Percentiles rank a stretch among this genome's conserved stretches.
phyloP scores from a whole-genome alignment of 257 asterid species.

The Przewalskia tangutica region DNA sequence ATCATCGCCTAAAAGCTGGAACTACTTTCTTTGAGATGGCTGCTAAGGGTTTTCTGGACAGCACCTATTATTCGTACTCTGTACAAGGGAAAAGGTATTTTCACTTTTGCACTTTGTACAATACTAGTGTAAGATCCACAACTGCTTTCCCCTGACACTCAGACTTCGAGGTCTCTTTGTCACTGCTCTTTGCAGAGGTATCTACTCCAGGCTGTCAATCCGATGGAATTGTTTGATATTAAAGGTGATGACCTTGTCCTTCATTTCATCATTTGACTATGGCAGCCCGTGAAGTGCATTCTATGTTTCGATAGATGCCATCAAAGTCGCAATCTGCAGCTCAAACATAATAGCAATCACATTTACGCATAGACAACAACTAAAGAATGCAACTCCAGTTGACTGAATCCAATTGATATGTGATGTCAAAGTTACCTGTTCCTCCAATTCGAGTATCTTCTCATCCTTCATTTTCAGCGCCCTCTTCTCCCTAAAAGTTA shows the following conservation, averaged over 20 bases:
- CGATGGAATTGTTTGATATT: not conserved
- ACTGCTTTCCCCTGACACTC: slow-evolving; percentile 17
- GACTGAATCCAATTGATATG: not conserved
- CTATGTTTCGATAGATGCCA: slow-evolving; percentile 43
- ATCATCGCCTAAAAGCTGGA: not conserved
- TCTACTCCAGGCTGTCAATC: slow-evolving; percentile 5
- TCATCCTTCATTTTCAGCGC: slow-evolving; percentile 35
- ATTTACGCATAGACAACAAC: not conserved
- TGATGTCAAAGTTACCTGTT: slow-evolving; percentile 38
- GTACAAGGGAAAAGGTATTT: not conserved
- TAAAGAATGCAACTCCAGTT: not conserved
- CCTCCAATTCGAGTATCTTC: slow-evolving; percentile 67
- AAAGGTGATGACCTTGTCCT: not conserved
- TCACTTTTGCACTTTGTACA: not conserved
- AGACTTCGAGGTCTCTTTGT: slow-evolving; percentile 14
- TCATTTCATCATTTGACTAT: slow-evolving; percentile 16
- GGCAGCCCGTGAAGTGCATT: slow-evolving; percentile 19
- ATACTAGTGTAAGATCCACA: not conserved
- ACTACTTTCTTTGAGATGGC: not conserved
- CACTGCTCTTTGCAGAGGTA: slow-evolving; percentile 18
- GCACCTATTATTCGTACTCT: not conserved
- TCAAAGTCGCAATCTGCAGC: slow-evolving; percentile 47
- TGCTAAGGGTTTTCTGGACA: not conserved
- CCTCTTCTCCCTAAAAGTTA: slow-evolving; percentile 45
- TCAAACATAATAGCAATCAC: not conserved